A percentile compares a stretch with the other conserved stretches of the same genome.
These are phyloP conservation scores for Chromera velia DNA, from an alignment of 73 alveolate species.

Conservation along the genomic window DNA sequence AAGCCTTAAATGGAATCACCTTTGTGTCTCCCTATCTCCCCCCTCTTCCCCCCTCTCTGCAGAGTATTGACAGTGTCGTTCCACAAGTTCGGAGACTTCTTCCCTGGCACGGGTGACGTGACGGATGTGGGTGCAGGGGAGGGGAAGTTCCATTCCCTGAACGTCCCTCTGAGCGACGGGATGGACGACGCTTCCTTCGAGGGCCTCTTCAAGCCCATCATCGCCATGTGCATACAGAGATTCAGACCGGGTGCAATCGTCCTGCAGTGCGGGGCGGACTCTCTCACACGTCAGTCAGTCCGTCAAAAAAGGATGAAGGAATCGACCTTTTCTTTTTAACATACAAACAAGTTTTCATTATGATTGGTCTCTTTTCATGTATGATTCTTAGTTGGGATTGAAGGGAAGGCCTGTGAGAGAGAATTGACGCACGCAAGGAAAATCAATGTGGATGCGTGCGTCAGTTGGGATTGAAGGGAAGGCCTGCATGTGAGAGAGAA, in stretches of 20 bases:
- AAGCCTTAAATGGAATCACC: neutral
- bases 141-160: slow-evolving; percentile 82
- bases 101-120: slow-evolving; percentile 93
- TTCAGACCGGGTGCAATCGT: slow-evolving; percentile 87
- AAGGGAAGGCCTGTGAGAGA: too few relatives aligned
- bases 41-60: neutral
- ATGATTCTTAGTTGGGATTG: too few relatives aligned
- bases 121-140: slow-evolving; percentile 79
- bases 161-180: slow-evolving; percentile 87
- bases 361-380: too few relatives aligned
- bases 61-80: slow-evolving; percentile 89
- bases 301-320: too few relatives aligned
- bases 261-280: slow-evolving; percentile 93
- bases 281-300: too few relatives aligned
- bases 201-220: slow-evolving; percentile 63
- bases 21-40: neutral
- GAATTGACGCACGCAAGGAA: too few relatives aligned
- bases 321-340: too few relatives aligned
- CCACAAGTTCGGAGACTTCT: slow-evolving; percentile 92
- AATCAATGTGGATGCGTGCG: too few relatives aligned
- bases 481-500: too few relatives aligned
- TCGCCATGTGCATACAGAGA: slow-evolving; percentile 67
- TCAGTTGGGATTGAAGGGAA: too few relatives aligned
- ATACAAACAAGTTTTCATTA: too few relatives aligned
- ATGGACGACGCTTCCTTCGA: slow-evolving; percentile 79